Conservation (phyloP, 257 asterid species). For the Rauvolfia tetraphylla region DNA sequence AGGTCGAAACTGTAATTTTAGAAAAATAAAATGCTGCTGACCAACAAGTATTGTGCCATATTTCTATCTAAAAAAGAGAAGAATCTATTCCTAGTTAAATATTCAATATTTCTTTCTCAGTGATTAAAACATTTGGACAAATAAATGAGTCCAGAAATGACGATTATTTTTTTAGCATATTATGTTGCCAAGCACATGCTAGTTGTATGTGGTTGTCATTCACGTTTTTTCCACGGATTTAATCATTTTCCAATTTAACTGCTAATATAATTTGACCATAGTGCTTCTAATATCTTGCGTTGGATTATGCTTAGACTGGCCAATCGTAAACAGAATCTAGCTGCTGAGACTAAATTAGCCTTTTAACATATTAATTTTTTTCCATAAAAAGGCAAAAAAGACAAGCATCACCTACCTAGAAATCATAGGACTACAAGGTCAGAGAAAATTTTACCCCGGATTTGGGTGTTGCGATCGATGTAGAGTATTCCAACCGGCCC, state of each 20-base stretch:
- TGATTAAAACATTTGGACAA: too few relatives aligned
- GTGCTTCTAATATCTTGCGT: neutral
- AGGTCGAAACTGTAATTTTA: too few relatives aligned
- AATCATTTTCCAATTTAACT: neutral
- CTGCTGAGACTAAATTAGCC: neutral
- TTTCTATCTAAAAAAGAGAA: too few relatives aligned
- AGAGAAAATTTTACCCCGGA: neutral
- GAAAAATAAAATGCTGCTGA: too few relatives aligned
- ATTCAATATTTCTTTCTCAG: too few relatives aligned
- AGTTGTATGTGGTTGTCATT: neutral
- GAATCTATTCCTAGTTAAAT: too few relatives aligned
- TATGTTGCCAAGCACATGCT: slow-evolving; percentile 2
- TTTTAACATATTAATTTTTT: neutral
- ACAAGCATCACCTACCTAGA: neutral
- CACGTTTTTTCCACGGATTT: neutral
- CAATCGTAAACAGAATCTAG: slow-evolving; percentile 7
- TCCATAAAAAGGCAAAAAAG: neutral
- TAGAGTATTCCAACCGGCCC: too few relatives aligned
- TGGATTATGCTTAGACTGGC: neutral
- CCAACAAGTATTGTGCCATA: too few relatives aligned
- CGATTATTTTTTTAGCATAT: neutral
- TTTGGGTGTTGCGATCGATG: too few relatives aligned
- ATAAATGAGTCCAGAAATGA: neutral
- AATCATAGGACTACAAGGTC: neutral
- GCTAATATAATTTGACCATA: neutral